Percentiles rank a stretch among this genome's conserved stretches.
phyloP scores from a whole-genome alignment of 176 grass and related monocot genomes.

The Oryza punctata region DNA sequence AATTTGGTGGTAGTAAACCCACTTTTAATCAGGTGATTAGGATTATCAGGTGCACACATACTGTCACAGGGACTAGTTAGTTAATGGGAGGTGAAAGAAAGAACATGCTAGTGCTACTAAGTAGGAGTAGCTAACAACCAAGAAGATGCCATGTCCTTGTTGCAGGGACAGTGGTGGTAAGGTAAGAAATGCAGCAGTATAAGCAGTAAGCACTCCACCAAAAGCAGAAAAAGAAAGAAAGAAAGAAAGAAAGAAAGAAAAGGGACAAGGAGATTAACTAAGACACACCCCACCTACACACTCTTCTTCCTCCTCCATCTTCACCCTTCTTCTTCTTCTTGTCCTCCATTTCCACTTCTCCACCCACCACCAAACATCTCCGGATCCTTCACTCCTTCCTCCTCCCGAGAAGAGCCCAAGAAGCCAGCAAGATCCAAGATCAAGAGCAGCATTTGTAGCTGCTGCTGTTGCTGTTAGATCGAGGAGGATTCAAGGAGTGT shows the following conservation, averaged over 20 bases:
- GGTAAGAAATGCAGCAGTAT: neutral
- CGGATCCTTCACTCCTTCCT: neutral
- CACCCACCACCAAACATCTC: slow-evolving; percentile 43
- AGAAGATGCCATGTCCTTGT: slow-evolving; percentile 74
- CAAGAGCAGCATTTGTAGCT: slow-evolving; percentile 51
- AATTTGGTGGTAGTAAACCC: neutral
- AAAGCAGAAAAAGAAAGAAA: slow-evolving; percentile 21
- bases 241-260: neutral
- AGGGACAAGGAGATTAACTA: slow-evolving; percentile 21
- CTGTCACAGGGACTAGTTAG: neutral
- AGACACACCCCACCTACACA: slow-evolving; percentile 33
- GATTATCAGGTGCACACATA: neutral
- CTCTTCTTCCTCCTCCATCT: neutral
- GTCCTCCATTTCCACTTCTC: slow-evolving; percentile 32
- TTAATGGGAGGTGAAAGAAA: neutral
- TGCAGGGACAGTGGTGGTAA: slow-evolving; percentile 51
- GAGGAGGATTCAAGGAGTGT: neutral
- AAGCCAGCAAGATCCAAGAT: slow-evolving; percentile 26
- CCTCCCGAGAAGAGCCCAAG: slow-evolving; percentile 12
- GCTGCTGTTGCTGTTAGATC: slow-evolving; percentile 14
- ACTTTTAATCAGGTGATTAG: neutral
- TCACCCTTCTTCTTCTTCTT: neutral
- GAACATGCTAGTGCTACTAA: too few relatives aligned
- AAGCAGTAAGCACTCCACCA: slow-evolving; percentile 13
- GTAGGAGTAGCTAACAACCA: slow-evolving; percentile 34